These are phyloP conservation scores for Apiospora arundinis DNA, from an alignment of 2,329 filamentous ascomycete species.

Conservation along the genomic window DNA sequence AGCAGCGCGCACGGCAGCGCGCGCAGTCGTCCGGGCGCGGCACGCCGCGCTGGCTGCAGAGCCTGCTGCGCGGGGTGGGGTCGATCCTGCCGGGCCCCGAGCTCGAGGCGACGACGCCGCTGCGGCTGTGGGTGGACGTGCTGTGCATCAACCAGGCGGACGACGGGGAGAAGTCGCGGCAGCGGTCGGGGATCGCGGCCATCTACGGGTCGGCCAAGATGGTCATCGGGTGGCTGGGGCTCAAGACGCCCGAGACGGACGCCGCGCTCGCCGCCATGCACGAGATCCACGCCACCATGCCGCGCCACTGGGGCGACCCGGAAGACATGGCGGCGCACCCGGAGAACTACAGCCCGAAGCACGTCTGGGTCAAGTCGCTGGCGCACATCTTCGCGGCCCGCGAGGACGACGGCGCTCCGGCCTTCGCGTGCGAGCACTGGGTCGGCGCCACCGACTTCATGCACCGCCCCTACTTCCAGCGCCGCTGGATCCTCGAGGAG, in stretches of 20 bases:
- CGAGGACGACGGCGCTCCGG: neutral
- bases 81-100: constrained; percentile 16
- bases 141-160: constrained; percentile 25
- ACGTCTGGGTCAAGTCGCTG: constrained; percentile 40
- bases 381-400: constrained; percentile 32
- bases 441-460: constrained; percentile 34
- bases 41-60: constrained; percentile 2
- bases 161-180: constrained; percentile 17
- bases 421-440: neutral
- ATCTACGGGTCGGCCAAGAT: constrained; percentile 22
- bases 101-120: constrained; percentile 5
- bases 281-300: constrained; percentile 40
- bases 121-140: constrained; percentile 23
- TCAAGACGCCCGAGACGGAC: constrained; percentile 30
- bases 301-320: constrained; percentile 41
- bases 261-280: constrained; percentile 35
- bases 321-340: constrained; percentile 42
- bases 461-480: constrained; percentile 42
- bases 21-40: too few relatives aligned
- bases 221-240: constrained; percentile 25
- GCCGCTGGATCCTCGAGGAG: constrained; percentile 46
- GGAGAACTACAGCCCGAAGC: constrained; percentile 41
- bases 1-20: neutral
- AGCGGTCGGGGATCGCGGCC: constrained; percentile 18
- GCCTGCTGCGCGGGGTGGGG: neutral